Evolutionary conservation across 2,329 filamentous ascomycete genomes (phyloP).

Genomic region (Aspergillus sergii): DNA sequence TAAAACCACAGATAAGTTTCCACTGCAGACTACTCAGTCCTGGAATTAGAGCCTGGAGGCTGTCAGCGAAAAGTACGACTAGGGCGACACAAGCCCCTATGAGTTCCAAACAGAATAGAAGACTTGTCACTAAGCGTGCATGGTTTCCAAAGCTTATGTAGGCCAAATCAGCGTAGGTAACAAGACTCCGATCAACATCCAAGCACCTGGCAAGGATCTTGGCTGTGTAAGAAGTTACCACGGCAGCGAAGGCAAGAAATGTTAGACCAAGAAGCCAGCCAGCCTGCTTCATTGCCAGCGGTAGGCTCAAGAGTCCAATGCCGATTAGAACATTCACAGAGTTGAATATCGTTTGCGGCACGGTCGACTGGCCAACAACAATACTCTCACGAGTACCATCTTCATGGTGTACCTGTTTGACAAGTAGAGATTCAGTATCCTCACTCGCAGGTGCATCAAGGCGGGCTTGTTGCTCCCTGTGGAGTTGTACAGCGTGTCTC

Average conservation of each 20-base stretch:
- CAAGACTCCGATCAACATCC: slow-evolving; percentile 79
- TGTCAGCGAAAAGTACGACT: slow-evolving; percentile 91
- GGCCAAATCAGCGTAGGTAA: slow-evolving; percentile 92
- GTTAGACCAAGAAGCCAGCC: slow-evolving; percentile 83
- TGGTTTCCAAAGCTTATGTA: slow-evolving; percentile 85
- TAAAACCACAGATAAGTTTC: slow-evolving; percentile 80
- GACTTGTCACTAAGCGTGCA: slow-evolving; percentile 78
- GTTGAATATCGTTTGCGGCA: slow-evolving; percentile 95
- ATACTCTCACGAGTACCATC: slow-evolving; percentile 83
- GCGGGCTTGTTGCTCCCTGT: slow-evolving; percentile 54
- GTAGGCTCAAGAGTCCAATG: slow-evolving; percentile 84
- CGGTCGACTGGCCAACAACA: slow-evolving; percentile 89
- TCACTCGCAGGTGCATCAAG: slow-evolving; percentile 54
- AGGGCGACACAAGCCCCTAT: slow-evolving; percentile 86
- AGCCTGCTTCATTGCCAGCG: slow-evolving; percentile 81
- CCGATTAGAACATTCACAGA: slow-evolving; percentile 92
- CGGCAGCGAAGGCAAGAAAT: slow-evolving; percentile 73
- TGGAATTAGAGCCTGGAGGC: slow-evolving; percentile 76
- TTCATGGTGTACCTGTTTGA: slow-evolving; percentile 82
- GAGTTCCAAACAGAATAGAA: slow-evolving; percentile 86
- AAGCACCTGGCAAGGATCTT: slow-evolving; percentile 84
- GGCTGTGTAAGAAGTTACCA: slow-evolving; percentile 82
- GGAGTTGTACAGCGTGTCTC: slow-evolving; percentile 56
- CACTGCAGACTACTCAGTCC: slow-evolving; percentile 69
- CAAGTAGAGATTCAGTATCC: slow-evolving; percentile 74